Evolutionary conservation across 2,329 filamentous ascomycete species (phyloP).

Genomic region (Aureobasidium sp.): DNA sequence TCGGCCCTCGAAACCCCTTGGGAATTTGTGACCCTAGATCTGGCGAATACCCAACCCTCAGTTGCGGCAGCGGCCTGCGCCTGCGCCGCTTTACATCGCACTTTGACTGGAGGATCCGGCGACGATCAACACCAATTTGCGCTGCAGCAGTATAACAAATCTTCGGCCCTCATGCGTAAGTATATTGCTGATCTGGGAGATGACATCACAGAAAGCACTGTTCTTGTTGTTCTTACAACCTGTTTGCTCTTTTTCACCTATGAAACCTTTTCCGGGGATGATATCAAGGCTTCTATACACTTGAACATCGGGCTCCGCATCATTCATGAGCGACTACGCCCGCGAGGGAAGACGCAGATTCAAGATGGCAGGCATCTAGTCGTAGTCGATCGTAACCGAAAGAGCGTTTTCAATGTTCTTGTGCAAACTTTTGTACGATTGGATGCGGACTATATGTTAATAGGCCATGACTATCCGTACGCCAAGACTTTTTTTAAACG

Average conservation of each 20-base stretch:
- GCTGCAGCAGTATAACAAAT: conserved; percentile 6
- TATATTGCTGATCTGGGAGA: neutral
- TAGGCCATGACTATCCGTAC: neutral
- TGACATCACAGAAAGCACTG: neutral
- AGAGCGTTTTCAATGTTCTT: neutral
- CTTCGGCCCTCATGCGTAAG: neutral
- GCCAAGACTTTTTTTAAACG: neutral
- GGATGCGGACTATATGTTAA: neutral
- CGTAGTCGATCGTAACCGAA: neutral
- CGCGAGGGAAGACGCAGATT: neutral
- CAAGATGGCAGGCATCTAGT: neutral
- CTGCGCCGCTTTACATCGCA: neutral
- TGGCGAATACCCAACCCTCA: neutral
- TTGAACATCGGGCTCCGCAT: neutral
- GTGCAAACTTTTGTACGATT: neutral
- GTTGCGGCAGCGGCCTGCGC: neutral
- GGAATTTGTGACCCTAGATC: neutral
- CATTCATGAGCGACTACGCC: neutral
- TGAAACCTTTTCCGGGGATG: neutral
- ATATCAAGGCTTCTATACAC: neutral
- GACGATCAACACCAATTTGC: neutral
- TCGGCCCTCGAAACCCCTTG: neutral
- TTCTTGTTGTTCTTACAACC: neutral
- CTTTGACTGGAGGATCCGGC: neutral
- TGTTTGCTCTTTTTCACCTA: conserved; percentile 2